Evolutionary conservation across 108 stramenopile genomes (phyloP).

Genomic region (Fistulifera solaris): DNA sequence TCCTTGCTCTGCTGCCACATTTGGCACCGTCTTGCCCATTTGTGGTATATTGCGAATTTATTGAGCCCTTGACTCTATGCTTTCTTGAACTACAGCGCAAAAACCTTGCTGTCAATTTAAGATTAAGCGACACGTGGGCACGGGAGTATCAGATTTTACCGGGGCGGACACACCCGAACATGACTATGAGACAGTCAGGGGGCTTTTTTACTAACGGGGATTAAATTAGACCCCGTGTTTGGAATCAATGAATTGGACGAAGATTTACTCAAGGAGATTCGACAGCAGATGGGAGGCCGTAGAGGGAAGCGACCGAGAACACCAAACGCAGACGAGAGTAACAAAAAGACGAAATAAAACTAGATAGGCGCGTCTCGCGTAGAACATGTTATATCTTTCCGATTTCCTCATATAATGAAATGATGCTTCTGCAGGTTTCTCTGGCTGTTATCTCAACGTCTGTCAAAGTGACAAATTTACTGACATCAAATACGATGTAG

Average conservation of each 20-base stretch:
- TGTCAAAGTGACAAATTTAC: conserved; percentile 48
- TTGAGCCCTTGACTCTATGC: conserved; percentile 76
- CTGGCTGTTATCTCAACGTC: conserved; percentile 18
- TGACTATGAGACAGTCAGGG: conserved; percentile 85
- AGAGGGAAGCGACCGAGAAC: conserved; percentile 26
- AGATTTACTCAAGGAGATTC: conserved; percentile 36
- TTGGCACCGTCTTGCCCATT: conserved; percentile 77
- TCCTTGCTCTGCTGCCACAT: conserved; percentile 61
- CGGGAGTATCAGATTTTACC: conserved; percentile 86
- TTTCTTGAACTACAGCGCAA: conserved; percentile 60
- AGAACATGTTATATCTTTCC: background rate
- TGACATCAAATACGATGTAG: conserved; percentile 56
- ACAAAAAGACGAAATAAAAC: background rate
- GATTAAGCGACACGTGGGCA: conserved; percentile 80
- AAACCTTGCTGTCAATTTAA: conserved; percentile 73
- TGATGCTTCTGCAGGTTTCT: background rate
- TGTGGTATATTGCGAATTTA: conserved; percentile 79
- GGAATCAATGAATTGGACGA: conserved; percentile 75
- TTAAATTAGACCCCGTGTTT: conserved; percentile 65
- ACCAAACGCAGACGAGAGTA: conserved; percentile 5
- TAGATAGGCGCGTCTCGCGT: background rate
- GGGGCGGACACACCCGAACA: conserved; percentile 83
- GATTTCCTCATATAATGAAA: background rate
- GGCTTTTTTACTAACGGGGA: conserved; percentile 78
- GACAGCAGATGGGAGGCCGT: conserved; percentile 43